phyloP scores from a whole-genome alignment of 306 rosid species.

The Fragaria vesca region DNA sequence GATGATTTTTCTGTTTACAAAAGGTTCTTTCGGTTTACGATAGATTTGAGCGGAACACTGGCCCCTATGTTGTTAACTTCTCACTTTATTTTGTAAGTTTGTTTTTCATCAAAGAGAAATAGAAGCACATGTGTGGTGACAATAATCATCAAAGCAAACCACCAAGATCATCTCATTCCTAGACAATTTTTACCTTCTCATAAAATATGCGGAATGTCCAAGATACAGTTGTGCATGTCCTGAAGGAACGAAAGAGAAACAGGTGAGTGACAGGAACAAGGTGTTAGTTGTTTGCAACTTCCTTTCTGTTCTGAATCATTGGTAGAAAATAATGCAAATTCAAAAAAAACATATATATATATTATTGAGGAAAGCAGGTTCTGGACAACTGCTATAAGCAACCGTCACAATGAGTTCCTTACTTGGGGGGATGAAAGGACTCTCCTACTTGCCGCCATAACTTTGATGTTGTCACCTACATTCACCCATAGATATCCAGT shows the following conservation, averaged over 20 bases:
- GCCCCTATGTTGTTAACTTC: background rate
- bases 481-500: conserved; percentile 20
- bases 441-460: conserved; percentile 96
- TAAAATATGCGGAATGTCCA: conserved; percentile 88
- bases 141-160: background rate
- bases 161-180: background rate
- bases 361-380: conserved; percentile 6
- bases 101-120: background rate
- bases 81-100: background rate
- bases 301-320: background rate
- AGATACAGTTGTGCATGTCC: conserved; percentile 91
- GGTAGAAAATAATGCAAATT: background rate
- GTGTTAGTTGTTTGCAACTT: background rate
- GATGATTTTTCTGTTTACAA: background rate
- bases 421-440: conserved; percentile 90
- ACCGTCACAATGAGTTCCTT: conserved; percentile 28
- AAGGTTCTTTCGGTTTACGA: background rate
- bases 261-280: conserved; percentile 22
- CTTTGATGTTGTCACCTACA: conserved; percentile 75
- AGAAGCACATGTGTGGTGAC: background rate
- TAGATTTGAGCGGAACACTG: background rate
- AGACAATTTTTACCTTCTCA: conserved; percentile 62
- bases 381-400: conserved; percentile 21
- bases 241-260: conserved; percentile 36
- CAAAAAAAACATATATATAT: background rate